A percentile compares a stretch with the other conserved stretches of the same genome.
phyloP scores from a whole-genome alignment of 78 protist species.

The Emiliania huxleyi region DNA sequence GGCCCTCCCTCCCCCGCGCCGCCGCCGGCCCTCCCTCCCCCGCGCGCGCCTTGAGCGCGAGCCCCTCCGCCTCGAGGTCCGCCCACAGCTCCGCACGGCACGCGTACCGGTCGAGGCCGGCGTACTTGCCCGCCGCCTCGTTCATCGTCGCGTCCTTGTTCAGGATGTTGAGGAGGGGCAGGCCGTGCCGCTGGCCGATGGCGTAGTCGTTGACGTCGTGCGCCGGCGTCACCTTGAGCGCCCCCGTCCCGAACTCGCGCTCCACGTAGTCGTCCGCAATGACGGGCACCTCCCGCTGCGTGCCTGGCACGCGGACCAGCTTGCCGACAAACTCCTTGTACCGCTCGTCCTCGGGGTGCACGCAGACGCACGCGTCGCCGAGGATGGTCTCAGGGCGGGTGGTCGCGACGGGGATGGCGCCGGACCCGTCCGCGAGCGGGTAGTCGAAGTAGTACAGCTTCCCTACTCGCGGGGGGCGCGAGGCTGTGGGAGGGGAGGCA shows the following conservation, averaged over 20 bases:
- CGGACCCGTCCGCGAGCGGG: background rate
- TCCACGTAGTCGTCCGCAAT: slow-evolving; percentile 70
- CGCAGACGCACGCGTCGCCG: slow-evolving; percentile 89
- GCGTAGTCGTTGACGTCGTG: slow-evolving; percentile 67
- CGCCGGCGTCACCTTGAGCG: slow-evolving; percentile 77
- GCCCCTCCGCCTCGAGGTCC: slow-evolving; percentile 32
- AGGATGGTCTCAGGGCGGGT: slow-evolving; percentile 94
- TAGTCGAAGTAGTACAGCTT: background rate
- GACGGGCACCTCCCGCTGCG: slow-evolving; percentile 74
- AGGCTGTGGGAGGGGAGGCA: too few species aligned
- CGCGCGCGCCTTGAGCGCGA: slow-evolving; percentile 3
- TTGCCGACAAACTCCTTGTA: slow-evolving; percentile 79
- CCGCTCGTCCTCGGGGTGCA: slow-evolving; percentile 85
- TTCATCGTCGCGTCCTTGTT: slow-evolving; percentile 48
- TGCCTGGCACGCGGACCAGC: slow-evolving; percentile 77
- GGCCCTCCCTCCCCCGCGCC: too few species aligned
- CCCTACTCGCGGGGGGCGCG: too few species aligned
- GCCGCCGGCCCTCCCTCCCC: too few species aligned
- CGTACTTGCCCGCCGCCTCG: background rate
- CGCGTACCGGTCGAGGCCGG: slow-evolving; percentile 3
- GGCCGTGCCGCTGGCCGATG: slow-evolving; percentile 46
- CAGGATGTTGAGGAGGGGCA: slow-evolving; percentile 60
- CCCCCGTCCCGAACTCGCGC: slow-evolving; percentile 72
- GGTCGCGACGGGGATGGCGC: slow-evolving; percentile 75
- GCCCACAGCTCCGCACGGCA: slow-evolving; percentile 42